Evolutionary conservation across 2,329 filamentous ascomycete species (phyloP).

Genomic region (Cercospora janseana): DNA sequence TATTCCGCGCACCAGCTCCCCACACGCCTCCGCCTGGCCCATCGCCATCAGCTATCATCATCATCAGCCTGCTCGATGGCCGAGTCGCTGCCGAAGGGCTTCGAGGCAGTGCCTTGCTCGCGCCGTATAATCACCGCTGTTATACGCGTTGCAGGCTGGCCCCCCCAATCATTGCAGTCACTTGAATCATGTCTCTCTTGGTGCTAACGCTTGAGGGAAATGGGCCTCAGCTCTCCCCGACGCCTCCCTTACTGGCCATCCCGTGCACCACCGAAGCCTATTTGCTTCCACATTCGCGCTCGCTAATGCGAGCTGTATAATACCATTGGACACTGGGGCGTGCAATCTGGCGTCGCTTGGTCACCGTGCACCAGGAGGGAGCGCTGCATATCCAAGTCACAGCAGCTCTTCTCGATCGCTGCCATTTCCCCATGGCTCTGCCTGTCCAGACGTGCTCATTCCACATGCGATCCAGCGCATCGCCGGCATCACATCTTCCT

Average conservation of each 20-base stretch:
- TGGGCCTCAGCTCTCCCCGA: conserved; percentile 2
- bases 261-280: conserved; percentile 1
- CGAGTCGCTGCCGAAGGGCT: too few relatives aligned
- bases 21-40: too few relatives aligned
- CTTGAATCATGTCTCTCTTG: conserved; percentile 6
- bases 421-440: conserved; percentile 13
- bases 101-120: too few relatives aligned
- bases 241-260: neutral
- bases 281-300: conserved; percentile 6
- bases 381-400: too few relatives aligned
- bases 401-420: too few relatives aligned
- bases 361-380: too few relatives aligned
- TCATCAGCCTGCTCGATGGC: too few relatives aligned
- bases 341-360: too few relatives aligned
- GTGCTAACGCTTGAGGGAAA: neutral
- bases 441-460: neutral
- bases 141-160: neutral
- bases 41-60: too few relatives aligned
- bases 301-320: conserved; percentile 1
- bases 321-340: conserved; percentile 3
- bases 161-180: neutral
- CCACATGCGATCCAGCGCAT: neutral
- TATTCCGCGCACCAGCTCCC: too few relatives aligned
- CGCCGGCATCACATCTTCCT: neutral
- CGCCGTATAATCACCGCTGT: neutral